Evolutionary conservation across 768 basidiomycete genomes (phyloP).

Genomic region (Pleurotus platypus): DNA sequence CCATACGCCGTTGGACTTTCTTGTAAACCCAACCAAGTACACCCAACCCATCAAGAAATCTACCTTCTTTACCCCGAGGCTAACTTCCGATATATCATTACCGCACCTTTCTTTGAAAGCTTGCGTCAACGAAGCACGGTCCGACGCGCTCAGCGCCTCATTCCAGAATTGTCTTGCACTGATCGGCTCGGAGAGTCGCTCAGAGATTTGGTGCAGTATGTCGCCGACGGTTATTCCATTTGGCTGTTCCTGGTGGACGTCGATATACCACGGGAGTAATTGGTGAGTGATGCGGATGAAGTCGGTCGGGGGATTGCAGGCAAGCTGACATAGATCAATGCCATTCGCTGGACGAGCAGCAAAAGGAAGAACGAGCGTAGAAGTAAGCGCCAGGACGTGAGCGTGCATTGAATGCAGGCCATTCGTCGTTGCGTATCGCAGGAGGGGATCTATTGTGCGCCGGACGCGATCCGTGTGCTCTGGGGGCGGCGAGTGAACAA

Average conservation of each 20-base stretch:
- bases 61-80: slow-evolving; percentile 37
- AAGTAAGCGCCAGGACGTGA: slow-evolving; percentile 8
- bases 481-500: background rate
- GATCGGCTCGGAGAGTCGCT: slow-evolving; percentile 31
- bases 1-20: slow-evolving; percentile 39
- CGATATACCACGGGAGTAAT: slow-evolving; percentile 48
- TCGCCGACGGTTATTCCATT: slow-evolving; percentile 41
- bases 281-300: slow-evolving; percentile 43
- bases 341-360: background rate
- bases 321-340: slow-evolving; percentile 29
- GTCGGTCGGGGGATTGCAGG: slow-evolving; percentile 35
- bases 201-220: slow-evolving; percentile 34
- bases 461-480: background rate
- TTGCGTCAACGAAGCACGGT: slow-evolving; percentile 29
- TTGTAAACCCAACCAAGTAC: slow-evolving; percentile 31
- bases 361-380: slow-evolving; percentile 8
- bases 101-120: slow-evolving; percentile 36
- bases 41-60: slow-evolving; percentile 40
- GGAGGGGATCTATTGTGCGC: slow-evolving; percentile 6
- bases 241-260: slow-evolving; percentile 30
- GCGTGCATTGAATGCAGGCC: slow-evolving; percentile 3
- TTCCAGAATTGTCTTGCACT: slow-evolving; percentile 40
- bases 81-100: slow-evolving; percentile 21
- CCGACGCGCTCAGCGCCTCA: slow-evolving; percentile 34
- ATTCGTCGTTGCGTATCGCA: background rate